Conservation (phyloP, 345 rosid genomes). For the Nasturtium officinale region DNA sequence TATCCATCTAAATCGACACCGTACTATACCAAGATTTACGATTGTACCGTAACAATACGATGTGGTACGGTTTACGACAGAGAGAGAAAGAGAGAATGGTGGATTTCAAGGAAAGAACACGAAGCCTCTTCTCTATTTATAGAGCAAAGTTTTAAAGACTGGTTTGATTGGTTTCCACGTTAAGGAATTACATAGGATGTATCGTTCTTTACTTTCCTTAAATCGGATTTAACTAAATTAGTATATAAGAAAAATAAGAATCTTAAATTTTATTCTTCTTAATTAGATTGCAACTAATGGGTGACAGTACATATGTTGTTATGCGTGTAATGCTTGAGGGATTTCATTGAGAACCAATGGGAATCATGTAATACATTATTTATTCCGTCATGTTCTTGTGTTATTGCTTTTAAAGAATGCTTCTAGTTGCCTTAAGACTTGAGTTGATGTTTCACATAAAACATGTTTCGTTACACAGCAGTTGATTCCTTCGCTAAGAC, state of each 20-base stretch:
- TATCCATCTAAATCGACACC: constrained; percentile 35
- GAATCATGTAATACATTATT: constrained; percentile 32
- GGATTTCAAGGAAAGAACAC: constrained; percentile 15
- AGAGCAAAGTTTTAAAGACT: constrained; percentile 20
- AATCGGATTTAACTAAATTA: constrained; percentile 4
- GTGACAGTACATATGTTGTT: constrained; percentile 21
- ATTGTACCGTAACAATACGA: background rate
- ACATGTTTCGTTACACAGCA: too few relatives aligned
- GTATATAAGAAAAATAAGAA: background rate
- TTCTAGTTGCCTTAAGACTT: constrained; percentile 11
- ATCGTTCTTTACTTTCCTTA: constrained; percentile 19
- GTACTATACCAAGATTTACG: background rate
- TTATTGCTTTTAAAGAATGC: background rate
- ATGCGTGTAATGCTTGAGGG: constrained; percentile 13
- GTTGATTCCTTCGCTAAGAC: too few relatives aligned
- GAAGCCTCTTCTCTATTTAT: constrained; percentile 34
- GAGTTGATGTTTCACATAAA: background rate
- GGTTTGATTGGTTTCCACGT: constrained; percentile 43
- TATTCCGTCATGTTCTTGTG: constrained; percentile 23
- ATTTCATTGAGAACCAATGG: constrained; percentile 25
- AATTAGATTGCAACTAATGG: constrained; percentile 23
- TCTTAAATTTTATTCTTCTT: background rate
- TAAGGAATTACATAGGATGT: background rate
- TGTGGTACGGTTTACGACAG: constrained; percentile 11
- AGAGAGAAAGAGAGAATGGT: background rate